Evolutionary conservation across 768 basidiomycete species (phyloP), one percentile per base, ranked within the genome.

Genomic region (Lentinus brumalis): DNA sequence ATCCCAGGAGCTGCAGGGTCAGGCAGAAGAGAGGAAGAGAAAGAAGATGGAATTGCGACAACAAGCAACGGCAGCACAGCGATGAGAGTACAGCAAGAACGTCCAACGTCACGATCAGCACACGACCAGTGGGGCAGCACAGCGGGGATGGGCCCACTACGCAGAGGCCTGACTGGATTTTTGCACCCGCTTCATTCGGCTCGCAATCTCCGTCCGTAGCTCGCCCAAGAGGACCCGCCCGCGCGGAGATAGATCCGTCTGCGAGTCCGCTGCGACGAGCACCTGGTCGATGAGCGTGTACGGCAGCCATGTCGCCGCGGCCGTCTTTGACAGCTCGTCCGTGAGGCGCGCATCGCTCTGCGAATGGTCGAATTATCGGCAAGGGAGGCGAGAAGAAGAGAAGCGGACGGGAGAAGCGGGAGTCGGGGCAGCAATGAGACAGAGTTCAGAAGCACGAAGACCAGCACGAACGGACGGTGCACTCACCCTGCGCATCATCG

Each of bases 271-370:
- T 14, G 87, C 86, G 26, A 80, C 79, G 31, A 94, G 79, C 39
- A 94, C 88, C 73, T 92, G 88, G 73, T 95, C 93, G 63, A 95
- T 83, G 56, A 94, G 80, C 51, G 86, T 84, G 69, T 94, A 94
- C 14, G 93, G 93, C 41, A 94, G 77, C 88, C 91, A 94, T 4
- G 89, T 89, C 55, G 81, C 71, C 38, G 80, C 83, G 3, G 90
- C 82, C 41, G 79, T 78, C 69, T 79, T 84, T 31, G 80, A 79
- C 26, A 80, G 75, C 51, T 81, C 78, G 66, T 80, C 84, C 45
- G 81, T 76, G 49, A 88, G 73, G 45, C 78, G 78, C 55, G 76
- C 70, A 63, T 86, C 84, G 50, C 82, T 79, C 87, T 90, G 67
- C 18, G 53, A 35, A 7, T 11, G 35, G 35, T 11, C 35, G 50